Percentiles rank a stretch among this genome's conserved stretches.
phyloP scores from a whole-genome alignment of 495 filamentous ascomycete genomes.

The Aspergillus leporis region DNA sequence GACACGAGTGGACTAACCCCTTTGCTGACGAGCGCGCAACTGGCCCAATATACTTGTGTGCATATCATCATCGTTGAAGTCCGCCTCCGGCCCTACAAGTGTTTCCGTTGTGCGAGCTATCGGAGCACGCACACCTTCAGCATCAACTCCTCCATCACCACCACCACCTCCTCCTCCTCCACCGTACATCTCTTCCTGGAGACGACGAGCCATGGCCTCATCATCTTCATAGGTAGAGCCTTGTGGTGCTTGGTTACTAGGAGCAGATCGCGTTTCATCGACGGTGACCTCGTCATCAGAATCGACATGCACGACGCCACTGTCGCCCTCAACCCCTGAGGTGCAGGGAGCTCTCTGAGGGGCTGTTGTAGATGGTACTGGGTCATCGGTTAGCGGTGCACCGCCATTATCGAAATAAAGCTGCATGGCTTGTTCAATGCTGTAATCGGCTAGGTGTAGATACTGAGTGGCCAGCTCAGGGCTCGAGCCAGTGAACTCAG shows the following conservation, averaged over 20 bases:
- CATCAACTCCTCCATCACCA: slow-evolving; percentile 42
- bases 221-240: slow-evolving; percentile 69
- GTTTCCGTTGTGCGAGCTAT: slow-evolving; percentile 91
- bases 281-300: slow-evolving; percentile 58
- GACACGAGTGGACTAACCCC: slow-evolving; percentile 39
- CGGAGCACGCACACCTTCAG: slow-evolving; percentile 79
- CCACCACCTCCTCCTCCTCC: slow-evolving; percentile 46
- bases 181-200: slow-evolving; percentile 90
- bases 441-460: slow-evolving; percentile 76
- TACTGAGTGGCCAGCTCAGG: slow-evolving; percentile 72
- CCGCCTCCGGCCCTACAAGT: slow-evolving; percentile 70
- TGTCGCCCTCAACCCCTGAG: slow-evolving; percentile 47
- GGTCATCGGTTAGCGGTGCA: slow-evolving; percentile 47
- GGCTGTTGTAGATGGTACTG: slow-evolving; percentile 32
- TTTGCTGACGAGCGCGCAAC: slow-evolving; percentile 55
- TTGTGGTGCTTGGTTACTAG: slow-evolving; percentile 15
- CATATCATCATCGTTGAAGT: slow-evolving; percentile 60
- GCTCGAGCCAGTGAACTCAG: slow-evolving; percentile 63
- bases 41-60: slow-evolving; percentile 66
- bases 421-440: slow-evolving; percentile 81
- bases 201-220: slow-evolving; percentile 83
- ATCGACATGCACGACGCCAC: slow-evolving; percentile 69
- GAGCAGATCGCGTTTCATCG: slow-evolving; percentile 28
- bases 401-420: slow-evolving; percentile 84
- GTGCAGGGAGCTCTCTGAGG: slow-evolving; percentile 24